Conservation (phyloP, 352 stramenopile species). For the Pythium coloratum region DNA sequence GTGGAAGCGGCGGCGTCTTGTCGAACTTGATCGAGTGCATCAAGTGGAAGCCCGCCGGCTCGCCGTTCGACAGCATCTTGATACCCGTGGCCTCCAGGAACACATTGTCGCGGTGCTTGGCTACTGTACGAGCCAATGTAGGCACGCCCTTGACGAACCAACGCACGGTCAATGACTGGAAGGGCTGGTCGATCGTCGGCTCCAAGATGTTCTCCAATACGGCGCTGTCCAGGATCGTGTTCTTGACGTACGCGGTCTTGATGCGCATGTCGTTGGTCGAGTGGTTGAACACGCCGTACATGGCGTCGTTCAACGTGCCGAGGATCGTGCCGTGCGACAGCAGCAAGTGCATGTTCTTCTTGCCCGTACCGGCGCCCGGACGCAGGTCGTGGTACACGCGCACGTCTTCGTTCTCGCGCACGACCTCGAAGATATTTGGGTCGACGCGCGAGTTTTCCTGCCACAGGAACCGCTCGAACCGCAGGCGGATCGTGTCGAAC, state of each 20-base stretch:
- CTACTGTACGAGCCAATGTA: constrained; percentile 32
- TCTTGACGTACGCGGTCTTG: constrained; percentile 48
- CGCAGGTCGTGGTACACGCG: constrained; percentile 46
- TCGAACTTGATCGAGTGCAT: constrained; percentile 63
- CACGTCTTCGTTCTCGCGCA: constrained; percentile 32
- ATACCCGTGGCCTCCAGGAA: constrained; percentile 57
- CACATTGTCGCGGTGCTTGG: constrained; percentile 53
- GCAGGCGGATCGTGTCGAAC: constrained; percentile 38
- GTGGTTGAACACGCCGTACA: constrained; percentile 48
- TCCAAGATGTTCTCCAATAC: constrained; percentile 45
- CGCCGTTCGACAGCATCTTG: constrained; percentile 36
- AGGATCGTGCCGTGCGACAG: constrained; percentile 37
- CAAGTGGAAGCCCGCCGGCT: constrained; percentile 54
- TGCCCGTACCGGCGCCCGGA: constrained; percentile 21
- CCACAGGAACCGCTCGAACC: constrained; percentile 49
- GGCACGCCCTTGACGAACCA: constrained; percentile 54
- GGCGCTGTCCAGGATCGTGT: constrained; percentile 41
- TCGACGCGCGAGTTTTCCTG: constrained; percentile 9
- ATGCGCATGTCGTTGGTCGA: constrained; percentile 48
- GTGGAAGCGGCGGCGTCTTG: constrained; percentile 38
- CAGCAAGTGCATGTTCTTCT: constrained; percentile 16
- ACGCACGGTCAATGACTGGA: constrained; percentile 55
- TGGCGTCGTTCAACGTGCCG: constrained; percentile 51
- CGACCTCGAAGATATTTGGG: constrained; percentile 34
- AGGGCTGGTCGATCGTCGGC: constrained; percentile 41